These are phyloP conservation scores for Dipteronia dyeriana DNA, from an alignment of 345 rosid species.

Conservation along the genomic window DNA sequence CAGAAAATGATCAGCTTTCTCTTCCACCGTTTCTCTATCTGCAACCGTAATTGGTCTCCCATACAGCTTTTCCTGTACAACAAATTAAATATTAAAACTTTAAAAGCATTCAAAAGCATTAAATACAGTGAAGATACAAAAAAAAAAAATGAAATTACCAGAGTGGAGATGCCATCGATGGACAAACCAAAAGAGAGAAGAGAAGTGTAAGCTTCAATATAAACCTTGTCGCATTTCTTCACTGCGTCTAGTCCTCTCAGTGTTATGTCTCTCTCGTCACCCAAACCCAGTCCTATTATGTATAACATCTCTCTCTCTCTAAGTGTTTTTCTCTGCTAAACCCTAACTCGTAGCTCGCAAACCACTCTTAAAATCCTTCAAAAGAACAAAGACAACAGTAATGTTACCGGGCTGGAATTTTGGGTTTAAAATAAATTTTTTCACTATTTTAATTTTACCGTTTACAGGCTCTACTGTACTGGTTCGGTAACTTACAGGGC, in stretches of 20 bases:
- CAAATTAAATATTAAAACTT: neutral
- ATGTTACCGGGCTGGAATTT: neutral
- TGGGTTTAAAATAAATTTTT: neutral
- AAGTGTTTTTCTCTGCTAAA: slow-evolving; percentile 10
- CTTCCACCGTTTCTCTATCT: slow-evolving; percentile 96
- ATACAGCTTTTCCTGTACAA: slow-evolving; percentile 63
- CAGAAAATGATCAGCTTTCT: slow-evolving; percentile 65
- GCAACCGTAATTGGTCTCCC: slow-evolving; percentile 65
- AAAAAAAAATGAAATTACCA: slow-evolving; percentile 35
- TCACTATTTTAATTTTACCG: no score
- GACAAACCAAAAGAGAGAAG: slow-evolving; percentile 91
- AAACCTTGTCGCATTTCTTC: slow-evolving; percentile 70
- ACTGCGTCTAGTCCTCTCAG: slow-evolving; percentile 81
- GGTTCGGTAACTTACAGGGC: no score
- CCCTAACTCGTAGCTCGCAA: neutral
- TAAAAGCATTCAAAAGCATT: slow-evolving; percentile 10
- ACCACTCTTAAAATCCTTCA: neutral
- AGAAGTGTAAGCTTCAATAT: slow-evolving; percentile 94
- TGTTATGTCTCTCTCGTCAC: slow-evolving; percentile 83
- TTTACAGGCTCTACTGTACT: no score
- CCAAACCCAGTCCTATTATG: slow-evolving; percentile 82
- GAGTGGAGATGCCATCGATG: slow-evolving; percentile 61
- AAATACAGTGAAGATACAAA: neutral
- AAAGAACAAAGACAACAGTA: neutral
- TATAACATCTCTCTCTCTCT: slow-evolving; percentile 50